Conservation (phyloP, 345 rosid genomes). For the Erysimum cheiranthoides region DNA sequence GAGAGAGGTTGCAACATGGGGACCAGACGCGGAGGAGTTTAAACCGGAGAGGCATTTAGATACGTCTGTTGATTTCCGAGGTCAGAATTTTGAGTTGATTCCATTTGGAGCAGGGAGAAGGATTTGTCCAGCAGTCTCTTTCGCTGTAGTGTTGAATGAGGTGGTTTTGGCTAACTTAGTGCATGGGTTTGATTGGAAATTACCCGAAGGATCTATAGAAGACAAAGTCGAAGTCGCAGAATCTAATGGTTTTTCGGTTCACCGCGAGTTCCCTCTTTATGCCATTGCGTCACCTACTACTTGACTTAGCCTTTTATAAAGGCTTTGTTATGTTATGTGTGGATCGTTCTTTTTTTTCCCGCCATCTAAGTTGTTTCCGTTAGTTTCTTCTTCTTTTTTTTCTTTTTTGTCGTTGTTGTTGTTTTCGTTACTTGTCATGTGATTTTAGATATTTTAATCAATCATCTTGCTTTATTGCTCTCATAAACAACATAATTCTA, state of each 20-base stretch:
- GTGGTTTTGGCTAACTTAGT: conserved; percentile 41
- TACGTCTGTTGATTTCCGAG: conserved; percentile 39
- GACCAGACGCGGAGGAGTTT: conserved; percentile 43
- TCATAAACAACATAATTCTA: too few species aligned
- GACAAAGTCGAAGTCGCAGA: conserved; percentile 16
- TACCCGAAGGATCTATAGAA: neutral
- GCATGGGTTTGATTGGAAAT: conserved; percentile 46
- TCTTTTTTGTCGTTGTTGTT: too few species aligned
- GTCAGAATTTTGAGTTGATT: conserved; percentile 45
- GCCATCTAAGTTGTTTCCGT: neutral
- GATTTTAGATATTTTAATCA: conserved; percentile 2
- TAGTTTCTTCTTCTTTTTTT: too few species aligned
- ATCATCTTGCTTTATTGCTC: neutral
- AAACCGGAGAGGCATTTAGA: conserved; percentile 48
- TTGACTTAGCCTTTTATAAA: neutral
- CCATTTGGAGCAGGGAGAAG: conserved; percentile 50
- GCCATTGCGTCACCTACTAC: conserved; percentile 6
- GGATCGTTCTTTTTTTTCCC: neutral
- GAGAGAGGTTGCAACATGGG: conserved; percentile 46
- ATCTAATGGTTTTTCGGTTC: conserved; percentile 24
- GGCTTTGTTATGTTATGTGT: conserved; percentile 13
- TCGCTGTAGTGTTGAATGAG: conserved; percentile 42
- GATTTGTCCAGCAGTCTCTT: conserved; percentile 42
- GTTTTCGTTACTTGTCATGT: conserved; percentile 4
- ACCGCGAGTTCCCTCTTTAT: conserved; percentile 24